These are phyloP conservation scores for Phoma sp. DNA, from an alignment of 2,329 filamentous ascomycete genomes.

Conservation along the genomic window DNA sequence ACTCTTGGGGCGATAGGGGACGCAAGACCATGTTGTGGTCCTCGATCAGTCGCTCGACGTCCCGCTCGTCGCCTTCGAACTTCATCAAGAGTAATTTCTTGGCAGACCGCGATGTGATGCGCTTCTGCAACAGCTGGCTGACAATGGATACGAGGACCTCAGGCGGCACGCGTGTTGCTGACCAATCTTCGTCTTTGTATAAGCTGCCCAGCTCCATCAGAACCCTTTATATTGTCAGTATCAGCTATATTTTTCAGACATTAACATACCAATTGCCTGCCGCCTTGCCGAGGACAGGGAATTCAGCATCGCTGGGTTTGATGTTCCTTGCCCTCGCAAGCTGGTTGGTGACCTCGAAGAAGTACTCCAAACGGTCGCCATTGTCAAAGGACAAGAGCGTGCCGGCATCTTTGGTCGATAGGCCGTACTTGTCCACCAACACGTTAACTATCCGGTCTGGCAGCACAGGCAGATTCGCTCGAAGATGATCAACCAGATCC, in stretches of 20 bases:
- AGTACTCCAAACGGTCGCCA: slow-evolving; percentile 82
- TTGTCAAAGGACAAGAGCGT: slow-evolving; percentile 79
- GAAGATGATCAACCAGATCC: slow-evolving; percentile 71
- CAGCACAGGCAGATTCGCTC: slow-evolving; percentile 67
- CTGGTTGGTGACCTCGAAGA: slow-evolving; percentile 66
- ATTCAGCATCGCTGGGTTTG: slow-evolving; percentile 32
- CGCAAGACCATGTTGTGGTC: slow-evolving; percentile 62
- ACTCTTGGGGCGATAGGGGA: slow-evolving; percentile 63
- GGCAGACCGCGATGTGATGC: slow-evolving; percentile 62
- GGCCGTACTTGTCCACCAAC: slow-evolving; percentile 67
- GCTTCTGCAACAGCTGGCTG: slow-evolving; percentile 47
- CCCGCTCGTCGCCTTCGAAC: slow-evolving; percentile 58
- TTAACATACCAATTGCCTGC: slow-evolving; percentile 62
- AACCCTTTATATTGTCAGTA: slow-evolving; percentile 45
- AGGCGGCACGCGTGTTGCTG: slow-evolving; percentile 47
- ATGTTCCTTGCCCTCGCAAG: slow-evolving; percentile 19
- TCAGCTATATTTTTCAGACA: background rate
- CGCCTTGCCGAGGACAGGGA: slow-evolving; percentile 50
- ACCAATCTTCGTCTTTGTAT: slow-evolving; percentile 53
- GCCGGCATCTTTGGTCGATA: slow-evolving; percentile 82
- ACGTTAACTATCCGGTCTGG: slow-evolving; percentile 74
- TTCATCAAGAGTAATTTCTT: slow-evolving; percentile 65
- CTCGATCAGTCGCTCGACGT: slow-evolving; percentile 61
- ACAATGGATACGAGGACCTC: slow-evolving; percentile 54
- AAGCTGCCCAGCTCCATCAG: slow-evolving; percentile 60